Base-by-base conservation (phyloP, 208 protist species). In the Trypanosoma grayi region DNA sequence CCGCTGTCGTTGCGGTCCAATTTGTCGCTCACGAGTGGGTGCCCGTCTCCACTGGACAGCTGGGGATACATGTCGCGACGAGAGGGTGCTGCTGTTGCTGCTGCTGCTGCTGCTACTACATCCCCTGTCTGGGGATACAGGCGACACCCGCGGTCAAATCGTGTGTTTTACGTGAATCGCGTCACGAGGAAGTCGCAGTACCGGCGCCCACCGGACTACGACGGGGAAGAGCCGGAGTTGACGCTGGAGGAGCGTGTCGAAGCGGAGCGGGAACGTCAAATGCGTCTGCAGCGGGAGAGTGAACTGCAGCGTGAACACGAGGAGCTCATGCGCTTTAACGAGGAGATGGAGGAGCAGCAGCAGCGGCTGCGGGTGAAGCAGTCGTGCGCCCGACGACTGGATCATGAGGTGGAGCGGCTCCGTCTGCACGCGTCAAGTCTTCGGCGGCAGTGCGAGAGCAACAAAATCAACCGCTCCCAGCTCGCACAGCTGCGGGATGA, bases 111-210 rank as follows among this genome's bases (percentile, higher is more conserved):
- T 60, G 2, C 30, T 41, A 20, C 30, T 20, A n/a, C n/a, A n/a
- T n/a, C n/a, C n/a, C n/a, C n/a, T n/a, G 41, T 28, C 28, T 88
- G 81, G 81, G 79, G 75, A 31, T 85, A 64, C 56, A 69, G 67
- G 43, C 69, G 65, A 4, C 67, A 84, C 62, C 65, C 62, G 11
- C 47, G 61, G n/a, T 80, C 62, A n/a, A 36, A 55, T 45, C 68
- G 75, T 48, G 16, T 82, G 43, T 88, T 80, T 57, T 88, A 77
- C 54, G 73, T 81, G 5, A 53, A 80, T 30, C 75, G 74, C 24
- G 41, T 30, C 3, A 79, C 69, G 5, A 51, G 64, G 3, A 72
- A 71, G 45, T 67, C 69, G 34, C 81, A 88, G 66, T 88, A 88
- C 66, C 47, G 55, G 2, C 65, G 69, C n/a, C 81, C 81, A 0